Evolutionary conservation across 352 stramenopile genomes (phyloP), one percentile per base, ranked within the genome.

Genomic region (Blastocystis sp.): DNA sequence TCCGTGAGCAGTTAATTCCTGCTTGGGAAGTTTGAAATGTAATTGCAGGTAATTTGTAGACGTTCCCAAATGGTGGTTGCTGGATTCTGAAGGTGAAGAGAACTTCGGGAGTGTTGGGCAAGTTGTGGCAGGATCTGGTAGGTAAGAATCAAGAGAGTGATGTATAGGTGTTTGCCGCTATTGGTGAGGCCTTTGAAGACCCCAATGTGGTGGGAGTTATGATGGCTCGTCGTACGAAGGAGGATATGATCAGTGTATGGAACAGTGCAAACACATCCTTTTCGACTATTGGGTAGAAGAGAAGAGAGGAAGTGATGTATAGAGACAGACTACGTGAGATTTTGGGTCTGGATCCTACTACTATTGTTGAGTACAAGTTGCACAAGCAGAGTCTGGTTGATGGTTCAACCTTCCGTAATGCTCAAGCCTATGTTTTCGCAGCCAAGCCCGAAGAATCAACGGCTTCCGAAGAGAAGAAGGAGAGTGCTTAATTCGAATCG

Each of bases 81-180:
- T 97, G 93, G 93, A 97, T 97, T 89, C 90, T 97, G 87, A 95
- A 95, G 90, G 95, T 97, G 89, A 95, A 96, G 90, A 96, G 96
- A 91, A 95, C 94, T 89, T 92, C 92, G 88, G 95, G 94, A 75
- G 93, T 97, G 78, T 90, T 97, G 12, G 93, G 93, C 63, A 97
- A 97, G 90, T 95, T 97, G 92, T 97, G 93, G 93, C 93, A 96
- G 89, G 93, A 97, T 88, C 90, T 97, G 57, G 93, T 91, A 3
- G 7, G 4, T 88, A 7, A 27, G 7, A 11, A 43, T 0, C 3
- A 16, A 7, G 27, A 32, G 46, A 2, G 0, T 65, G 27, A 71
- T 35, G 14, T 5, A 2, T 63, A 86, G 74, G 58, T 94, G 51
- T 94, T 97, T 88, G 93, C 93, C 27, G 93, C 93, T 58, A 92